Conservation (phyloP, 2,329 filamentous ascomycete genomes). For the Exophiala sp. region DNA sequence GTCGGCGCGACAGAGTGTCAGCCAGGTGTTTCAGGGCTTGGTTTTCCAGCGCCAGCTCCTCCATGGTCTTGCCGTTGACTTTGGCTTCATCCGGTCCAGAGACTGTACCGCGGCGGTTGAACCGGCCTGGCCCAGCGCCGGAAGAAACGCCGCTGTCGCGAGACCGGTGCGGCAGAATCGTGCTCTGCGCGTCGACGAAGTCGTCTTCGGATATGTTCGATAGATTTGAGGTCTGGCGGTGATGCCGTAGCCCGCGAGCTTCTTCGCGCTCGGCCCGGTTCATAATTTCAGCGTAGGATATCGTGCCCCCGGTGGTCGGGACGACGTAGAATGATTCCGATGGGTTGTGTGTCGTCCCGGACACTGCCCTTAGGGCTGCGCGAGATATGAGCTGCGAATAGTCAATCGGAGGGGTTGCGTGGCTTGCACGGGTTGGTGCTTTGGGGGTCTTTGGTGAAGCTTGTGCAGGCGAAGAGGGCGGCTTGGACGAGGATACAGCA, state of each 20-base stretch:
- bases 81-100: conserved; percentile 15
- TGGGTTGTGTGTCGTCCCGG: conserved; percentile 56
- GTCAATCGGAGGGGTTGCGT: conserved; percentile 55
- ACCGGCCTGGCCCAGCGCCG: conserved; percentile 20
- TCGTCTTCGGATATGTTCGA: conserved; percentile 70
- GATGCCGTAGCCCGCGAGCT: conserved; percentile 31
- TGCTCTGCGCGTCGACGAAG: conserved; percentile 82
- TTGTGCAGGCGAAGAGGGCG: conserved; percentile 13
- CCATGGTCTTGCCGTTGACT: conserved; percentile 58
- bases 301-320: conserved; percentile 81
- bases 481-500: conserved; percentile 27
- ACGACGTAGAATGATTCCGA: conserved; percentile 86
- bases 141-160: conserved; percentile 38
- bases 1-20: conserved; percentile 75
- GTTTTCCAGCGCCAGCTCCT: conserved; percentile 87
- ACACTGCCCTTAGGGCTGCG: conserved; percentile 73
- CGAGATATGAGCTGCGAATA: conserved; percentile 77
- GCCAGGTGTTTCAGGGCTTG: conserved; percentile 75
- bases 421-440: conserved; percentile 9
- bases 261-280: conserved; percentile 46
- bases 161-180: conserved; percentile 35
- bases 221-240: conserved; percentile 37
- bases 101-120: conserved; percentile 10
- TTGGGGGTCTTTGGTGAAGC: conserved; percentile 12
- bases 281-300: conserved; percentile 87